Base-by-base conservation (phyloP, 2,329 filamentous ascomycete genomes). In the Chaetomium globosum region DNA sequence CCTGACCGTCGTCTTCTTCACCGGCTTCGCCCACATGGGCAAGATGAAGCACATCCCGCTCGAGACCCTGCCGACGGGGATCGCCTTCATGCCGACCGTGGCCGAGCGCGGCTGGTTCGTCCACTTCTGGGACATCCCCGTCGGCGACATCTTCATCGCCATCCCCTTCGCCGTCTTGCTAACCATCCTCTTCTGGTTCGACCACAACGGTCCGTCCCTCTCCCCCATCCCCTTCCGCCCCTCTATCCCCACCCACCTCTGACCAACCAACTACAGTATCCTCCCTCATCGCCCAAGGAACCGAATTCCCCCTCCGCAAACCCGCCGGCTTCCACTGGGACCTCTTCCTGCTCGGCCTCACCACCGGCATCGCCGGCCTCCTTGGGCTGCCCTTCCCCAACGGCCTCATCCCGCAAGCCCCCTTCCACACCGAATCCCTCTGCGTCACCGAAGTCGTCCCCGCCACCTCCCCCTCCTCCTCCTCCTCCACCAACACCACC, bases 311-410 rank as follows among this genome's bases (percentile, higher is more conserved):
- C 1, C 85, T 94, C 12, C 83, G 85, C 26, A 94, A 94, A 73
- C 91, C 91, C 3, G 89, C 91, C 53, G 91, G 91, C 16, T 94
- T 94, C 73, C 91, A 94, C 77, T 94, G 91, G 91, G 91, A 94
- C 71, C 76, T 94, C 48, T 93, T 93, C 78, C 85, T 94, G 33
- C 86, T 94, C 0, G 91, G 91, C 4, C 79, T 92, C 31, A 93
- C 90, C 1, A 93, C 91, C 0, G 89, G 89, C 58, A 78, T 93
- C 1, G 88, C 89, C 3, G 91, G 91, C 12, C 81, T 94, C 30
- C 81, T 94, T 16, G 91, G 91, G 19, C 83, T 94, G 12, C 91
- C 91, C 1, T 92, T 92, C 70, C 91, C 91, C 59, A 94, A 94
- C 74, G 91, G 91, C 36, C 85, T 94, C 31, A 93, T 94, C 69